phyloP scores from a whole-genome alignment of 371 early-diverging fungal genomes.

The Dipsacomyces acuminosporus region DNA sequence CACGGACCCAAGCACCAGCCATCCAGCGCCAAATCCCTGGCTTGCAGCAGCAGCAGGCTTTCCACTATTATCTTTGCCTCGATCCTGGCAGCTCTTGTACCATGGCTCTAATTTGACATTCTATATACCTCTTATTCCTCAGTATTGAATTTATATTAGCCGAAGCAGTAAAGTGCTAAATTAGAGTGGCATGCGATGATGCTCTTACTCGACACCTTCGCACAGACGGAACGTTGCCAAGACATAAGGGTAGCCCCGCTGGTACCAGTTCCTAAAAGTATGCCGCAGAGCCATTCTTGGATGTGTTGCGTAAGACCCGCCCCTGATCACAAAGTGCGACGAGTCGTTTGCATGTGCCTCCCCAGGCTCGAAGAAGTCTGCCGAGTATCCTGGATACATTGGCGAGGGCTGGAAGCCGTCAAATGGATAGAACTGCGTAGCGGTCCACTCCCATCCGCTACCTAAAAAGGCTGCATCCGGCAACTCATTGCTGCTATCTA shows the following conservation, averaged over 20 bases:
- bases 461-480: conserved; percentile 52
- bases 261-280: conserved; percentile 87
- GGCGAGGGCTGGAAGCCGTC: conserved; percentile 58
- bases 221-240: conserved; percentile 68
- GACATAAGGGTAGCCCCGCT: conserved; percentile 76
- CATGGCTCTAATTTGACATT: too few relatives aligned
- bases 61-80: too few relatives aligned
- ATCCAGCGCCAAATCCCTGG: too few relatives aligned
- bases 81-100: too few relatives aligned
- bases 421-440: conserved; percentile 55
- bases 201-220: neutral
- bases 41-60: too few relatives aligned
- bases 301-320: conserved; percentile 85
- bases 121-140: too few relatives aligned
- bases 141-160: neutral
- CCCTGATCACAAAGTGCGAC: conserved; percentile 77
- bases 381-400: conserved; percentile 83
- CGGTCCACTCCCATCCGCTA: conserved; percentile 84
- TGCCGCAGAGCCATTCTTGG: conserved; percentile 66
- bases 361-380: conserved; percentile 68
- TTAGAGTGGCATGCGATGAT: too few relatives aligned
- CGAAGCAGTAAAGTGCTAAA: neutral
- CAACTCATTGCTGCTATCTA: neutral
- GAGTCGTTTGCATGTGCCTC: conserved; percentile 48
- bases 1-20: neutral